Evolutionary conservation across 148 eudicot species (phyloP), one percentile per base, ranked within the genome.

Genomic region (Rhododendron henanense): DNA sequence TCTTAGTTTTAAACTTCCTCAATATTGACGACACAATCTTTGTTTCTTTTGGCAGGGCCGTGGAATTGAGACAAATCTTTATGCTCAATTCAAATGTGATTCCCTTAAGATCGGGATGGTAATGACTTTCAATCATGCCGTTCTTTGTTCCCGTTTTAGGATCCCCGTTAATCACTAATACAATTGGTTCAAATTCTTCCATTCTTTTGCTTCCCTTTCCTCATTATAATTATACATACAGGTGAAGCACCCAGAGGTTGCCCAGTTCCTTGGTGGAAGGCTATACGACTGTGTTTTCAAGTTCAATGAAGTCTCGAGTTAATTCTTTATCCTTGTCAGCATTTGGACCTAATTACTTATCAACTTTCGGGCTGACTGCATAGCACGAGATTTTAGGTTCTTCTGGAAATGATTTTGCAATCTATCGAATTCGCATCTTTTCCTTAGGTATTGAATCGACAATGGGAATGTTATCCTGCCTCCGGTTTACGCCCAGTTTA

Each of bases 171-270:
- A 25, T 44, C n/a, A 33, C 10, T 61, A 33, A 59, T 28, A 57
- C 33, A 37, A 2, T 71, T 47, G 10, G 25, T 59, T 28, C 74
- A 79, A 80, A 83, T 85, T 48, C 50, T 78, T 18, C 83, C 28
- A 77, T 77, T 37, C 53, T 23, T 47, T 16, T 73, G 28, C 57
- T 75, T 61, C 14, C 33, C 23, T 47, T 9, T 79, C 50, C 79
- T 39, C 55, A 25, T 35, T 51, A 14, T 75, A 19, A 2, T 47
- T 48, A 4, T 15, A 19, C 21, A 19, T 87, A 78, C 89, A 97
- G 99, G 99, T 97, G 83, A 97, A 97, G 92, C 99, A 97, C 87
- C 95, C 91, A 23, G 99, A 97, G 89, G 99, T 97, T 84, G 99
- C 99, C 19, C 94, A 95, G 84, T 97, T 97, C 88, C 92, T 97